phyloP scores from a whole-genome alignment of 495 filamentous ascomycete genomes.

The Pyrenula massariospora region DNA sequence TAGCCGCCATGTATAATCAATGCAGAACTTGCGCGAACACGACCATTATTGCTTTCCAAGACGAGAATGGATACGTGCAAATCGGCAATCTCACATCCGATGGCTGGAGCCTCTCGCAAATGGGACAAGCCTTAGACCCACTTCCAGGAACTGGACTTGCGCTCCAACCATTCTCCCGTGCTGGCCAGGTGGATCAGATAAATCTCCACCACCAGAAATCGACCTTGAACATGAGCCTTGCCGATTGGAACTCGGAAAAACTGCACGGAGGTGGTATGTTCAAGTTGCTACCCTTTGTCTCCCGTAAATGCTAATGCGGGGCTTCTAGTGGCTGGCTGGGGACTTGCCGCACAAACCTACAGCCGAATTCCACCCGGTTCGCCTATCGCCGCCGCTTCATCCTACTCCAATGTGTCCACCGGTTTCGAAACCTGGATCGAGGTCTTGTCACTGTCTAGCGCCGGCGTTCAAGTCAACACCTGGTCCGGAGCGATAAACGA shows the following conservation, averaged over 20 bases:
- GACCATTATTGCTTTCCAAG: slow-evolving; percentile 11
- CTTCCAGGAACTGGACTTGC: slow-evolving; percentile 9
- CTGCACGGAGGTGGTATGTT: slow-evolving; percentile 2
- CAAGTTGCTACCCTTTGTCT: neutral
- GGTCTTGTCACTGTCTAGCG: slow-evolving; percentile 6
- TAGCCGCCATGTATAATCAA: slow-evolving; percentile 14
- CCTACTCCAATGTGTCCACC: slow-evolving; percentile 6
- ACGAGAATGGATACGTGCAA: slow-evolving; percentile 11
- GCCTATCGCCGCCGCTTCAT: slow-evolving; percentile 9
- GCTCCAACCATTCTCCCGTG: slow-evolving; percentile 8
- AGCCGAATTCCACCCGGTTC: slow-evolving; percentile 4
- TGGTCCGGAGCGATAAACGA: slow-evolving; percentile 8
- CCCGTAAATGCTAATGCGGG: slow-evolving; percentile 1
- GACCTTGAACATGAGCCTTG: slow-evolving; percentile 6
- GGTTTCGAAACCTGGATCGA: slow-evolving; percentile 12
- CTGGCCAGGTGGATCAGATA: slow-evolving; percentile 5
- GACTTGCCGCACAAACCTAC: slow-evolving; percentile 5
- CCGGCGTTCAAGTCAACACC: slow-evolving; percentile 10
- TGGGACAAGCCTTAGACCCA: slow-evolving; percentile 7
- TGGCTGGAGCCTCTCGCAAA: slow-evolving; percentile 11
- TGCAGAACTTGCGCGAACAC: slow-evolving; percentile 11
- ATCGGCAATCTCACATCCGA: slow-evolving; percentile 11
- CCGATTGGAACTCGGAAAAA: slow-evolving; percentile 3
- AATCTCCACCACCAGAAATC: slow-evolving; percentile 11
- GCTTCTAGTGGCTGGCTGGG: slow-evolving; percentile 6